Conservation (phyloP, 805 yeast genomes). For the Maudiozyma saulgeensis region DNA sequence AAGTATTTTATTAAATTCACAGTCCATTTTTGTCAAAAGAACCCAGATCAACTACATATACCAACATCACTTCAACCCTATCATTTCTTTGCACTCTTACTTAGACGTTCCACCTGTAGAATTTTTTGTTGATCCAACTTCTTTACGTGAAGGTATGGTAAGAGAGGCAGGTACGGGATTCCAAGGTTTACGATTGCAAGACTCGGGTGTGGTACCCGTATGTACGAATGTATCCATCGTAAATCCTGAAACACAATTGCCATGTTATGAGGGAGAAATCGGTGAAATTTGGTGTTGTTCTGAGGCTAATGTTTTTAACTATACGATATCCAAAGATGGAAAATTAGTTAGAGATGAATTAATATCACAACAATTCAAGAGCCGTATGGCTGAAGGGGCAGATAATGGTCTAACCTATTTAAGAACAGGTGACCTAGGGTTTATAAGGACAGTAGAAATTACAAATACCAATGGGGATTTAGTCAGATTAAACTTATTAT, state of each 20-base stretch:
- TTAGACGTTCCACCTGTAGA: constrained; percentile 83
- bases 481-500: constrained; percentile 59
- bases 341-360: constrained; percentile 44
- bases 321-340: constrained; percentile 32
- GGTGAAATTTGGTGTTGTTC: constrained; percentile 97
- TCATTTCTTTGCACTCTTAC: constrained; percentile 70
- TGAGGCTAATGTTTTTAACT: constrained; percentile 65
- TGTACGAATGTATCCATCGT: constrained; percentile 91
- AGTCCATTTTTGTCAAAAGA: constrained; percentile 52
- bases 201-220: constrained; percentile 92
- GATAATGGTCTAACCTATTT: constrained; percentile 56
- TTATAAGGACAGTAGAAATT: constrained; percentile 62
- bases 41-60: constrained; percentile 70
- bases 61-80: constrained; percentile 70
- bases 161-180: constrained; percentile 32
- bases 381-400: constrained; percentile 51
- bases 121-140: constrained; percentile 76
- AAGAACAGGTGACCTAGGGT: constrained; percentile 92
- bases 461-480: constrained; percentile 32
- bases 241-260: constrained; percentile 76
- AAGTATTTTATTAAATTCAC: constrained; percentile 51
- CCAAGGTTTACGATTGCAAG: constrained; percentile 56
- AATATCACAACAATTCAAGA: constrained; percentile 46
- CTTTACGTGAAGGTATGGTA: constrained; percentile 81
- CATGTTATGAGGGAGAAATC: constrained; percentile 82